These are phyloP conservation scores for Pholiota adiposa DNA, from an alignment of 1,284 basidiomycete genomes.

Conservation along the genomic window DNA sequence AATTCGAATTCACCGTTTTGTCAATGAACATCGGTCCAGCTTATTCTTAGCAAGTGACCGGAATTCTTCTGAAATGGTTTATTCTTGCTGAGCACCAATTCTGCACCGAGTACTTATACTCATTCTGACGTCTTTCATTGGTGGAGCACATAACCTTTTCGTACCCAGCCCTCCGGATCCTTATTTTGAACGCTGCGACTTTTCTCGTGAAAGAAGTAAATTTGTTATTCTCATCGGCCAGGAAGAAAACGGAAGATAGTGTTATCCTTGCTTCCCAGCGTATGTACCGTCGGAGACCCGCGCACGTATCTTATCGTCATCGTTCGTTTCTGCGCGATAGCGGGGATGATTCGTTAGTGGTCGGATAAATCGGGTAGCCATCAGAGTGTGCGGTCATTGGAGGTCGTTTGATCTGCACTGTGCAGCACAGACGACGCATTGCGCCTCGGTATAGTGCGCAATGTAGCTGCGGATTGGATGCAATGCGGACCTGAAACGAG, in stretches of 20 bases:
- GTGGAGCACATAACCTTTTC: too few relatives aligned
- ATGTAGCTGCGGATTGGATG: background rate
- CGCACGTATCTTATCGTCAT: background rate
- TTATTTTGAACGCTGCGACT: too few relatives aligned
- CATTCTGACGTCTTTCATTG: too few relatives aligned
- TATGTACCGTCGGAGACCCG: background rate
- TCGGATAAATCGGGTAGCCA: slow-evolving; percentile 6
- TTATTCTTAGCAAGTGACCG: too few relatives aligned
- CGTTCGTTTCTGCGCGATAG: background rate
- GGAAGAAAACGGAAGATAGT: background rate
- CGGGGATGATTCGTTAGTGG: background rate
- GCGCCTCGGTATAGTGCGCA: background rate
- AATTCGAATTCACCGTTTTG: too few relatives aligned
- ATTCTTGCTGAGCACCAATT: too few relatives aligned
- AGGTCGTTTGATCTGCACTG: background rate
- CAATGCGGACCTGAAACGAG: background rate
- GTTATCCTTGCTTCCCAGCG: background rate
- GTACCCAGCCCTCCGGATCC: too few relatives aligned
- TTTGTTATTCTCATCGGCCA: background rate
- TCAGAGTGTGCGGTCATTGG: background rate
- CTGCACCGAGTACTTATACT: too few relatives aligned
- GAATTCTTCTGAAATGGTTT: too few relatives aligned
- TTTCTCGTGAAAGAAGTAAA: too few relatives aligned
- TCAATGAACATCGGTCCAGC: too few relatives aligned
- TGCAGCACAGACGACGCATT: too few relatives aligned